Evolutionary conservation across 1,139 yeast species (phyloP).

Genomic region (Saccharomyces hybrid): DNA sequence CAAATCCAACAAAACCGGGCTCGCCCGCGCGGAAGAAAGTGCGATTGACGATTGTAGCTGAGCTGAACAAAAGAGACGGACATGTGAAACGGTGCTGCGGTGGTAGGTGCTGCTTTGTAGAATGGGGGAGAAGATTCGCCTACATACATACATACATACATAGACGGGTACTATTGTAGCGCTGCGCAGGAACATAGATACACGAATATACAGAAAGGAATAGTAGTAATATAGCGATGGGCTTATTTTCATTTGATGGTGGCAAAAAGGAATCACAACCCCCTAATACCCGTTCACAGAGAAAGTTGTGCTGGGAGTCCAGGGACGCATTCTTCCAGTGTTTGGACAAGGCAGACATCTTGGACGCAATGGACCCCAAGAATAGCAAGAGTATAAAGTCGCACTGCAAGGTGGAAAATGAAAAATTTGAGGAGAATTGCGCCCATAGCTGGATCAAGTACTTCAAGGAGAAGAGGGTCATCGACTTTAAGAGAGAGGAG

Average conservation of each 20-base stretch:
- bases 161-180: background rate
- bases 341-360: conserved; percentile 46
- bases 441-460: conserved; percentile 63
- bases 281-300: conserved; percentile 40
- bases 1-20: background rate
- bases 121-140: background rate
- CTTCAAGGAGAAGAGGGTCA: conserved; percentile 59
- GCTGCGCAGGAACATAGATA: background rate
- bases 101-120: background rate
- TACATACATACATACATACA: background rate
- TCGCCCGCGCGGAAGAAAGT: background rate
- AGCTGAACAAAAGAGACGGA: background rate
- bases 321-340: conserved; percentile 55
- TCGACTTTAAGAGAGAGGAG: conserved; percentile 46
- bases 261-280: conserved; percentile 20
- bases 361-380: conserved; percentile 42
- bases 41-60: background rate
- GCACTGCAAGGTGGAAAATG: conserved; percentile 41
- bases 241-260: conserved; percentile 17
- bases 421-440: conserved; percentile 47
- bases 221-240: conserved; percentile 10
- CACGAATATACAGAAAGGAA: background rate
- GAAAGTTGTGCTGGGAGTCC: conserved; percentile 61
- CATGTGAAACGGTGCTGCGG: background rate
- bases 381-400: conserved; percentile 27